Evolutionary conservation across 2,329 filamentous ascomycete species (phyloP), one percentile per base, ranked within the genome.

Genomic region (Colletotrichum nymphaeae): DNA sequence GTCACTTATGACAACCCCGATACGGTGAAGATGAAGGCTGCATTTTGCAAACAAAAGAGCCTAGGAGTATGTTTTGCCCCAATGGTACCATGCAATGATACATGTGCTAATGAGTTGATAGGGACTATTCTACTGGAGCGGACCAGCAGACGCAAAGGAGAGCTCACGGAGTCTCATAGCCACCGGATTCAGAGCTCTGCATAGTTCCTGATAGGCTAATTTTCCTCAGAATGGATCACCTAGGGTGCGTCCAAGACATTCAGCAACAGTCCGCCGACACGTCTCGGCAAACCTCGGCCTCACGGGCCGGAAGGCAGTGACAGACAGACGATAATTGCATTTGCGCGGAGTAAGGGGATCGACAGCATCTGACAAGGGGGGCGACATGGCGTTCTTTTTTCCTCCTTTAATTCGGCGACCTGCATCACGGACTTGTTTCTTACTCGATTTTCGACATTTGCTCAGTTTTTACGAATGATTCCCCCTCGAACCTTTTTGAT

Each of bases 61-160:
- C 84, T 97, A 22, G 94, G 92, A 32, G 89, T 91, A 80, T 81
- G 87, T 86, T 32, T 30, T 19, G 3, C n/a, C 42, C 32, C 22
- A 2, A 16, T 49, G 32, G 8, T 42, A 32, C 56, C 19, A 26
- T 37, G 14, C 28, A 42, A 11, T 32, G 26, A 22, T 22, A 16
- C 22, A 12, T 49, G 26, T 60, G 46, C 69, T 69, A 60, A 72
- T 37, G n/a, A 12, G 63, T 76, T 14, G 52, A n/a, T 76, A 91
- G 89, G 94, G 94, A 0, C 83, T 97, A 9, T 96, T 95, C 81
- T 97, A 95, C 82, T 95, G 93, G 93, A 91, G 93, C 66, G 93
- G 91, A n/a, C 92, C 93, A 16, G 91, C 89, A 3, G 94, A 97
- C 83, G 88, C 89, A 32, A 86, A 83, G 76, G 87, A 90, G 66